Evolutionary conservation across 768 basidiomycete genomes (phyloP).

Genomic region (Austroboletus eburneus): DNA sequence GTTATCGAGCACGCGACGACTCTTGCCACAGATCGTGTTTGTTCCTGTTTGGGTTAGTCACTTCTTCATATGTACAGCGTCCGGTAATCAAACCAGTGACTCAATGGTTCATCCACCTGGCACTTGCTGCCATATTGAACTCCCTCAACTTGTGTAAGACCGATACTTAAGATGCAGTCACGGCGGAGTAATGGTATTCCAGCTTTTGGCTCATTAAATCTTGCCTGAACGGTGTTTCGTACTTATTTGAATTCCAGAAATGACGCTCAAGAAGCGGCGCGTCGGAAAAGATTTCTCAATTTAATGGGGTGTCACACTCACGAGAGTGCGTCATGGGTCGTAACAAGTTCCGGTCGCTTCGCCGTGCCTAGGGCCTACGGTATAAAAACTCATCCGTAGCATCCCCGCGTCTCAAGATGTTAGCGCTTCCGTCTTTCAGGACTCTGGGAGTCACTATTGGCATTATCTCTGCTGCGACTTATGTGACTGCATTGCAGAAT

Average conservation of each 20-base stretch:
- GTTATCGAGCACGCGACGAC: slow-evolving; percentile 14
- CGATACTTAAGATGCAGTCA: too few relatives aligned
- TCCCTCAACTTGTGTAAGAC: neutral
- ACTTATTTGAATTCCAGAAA: too few relatives aligned
- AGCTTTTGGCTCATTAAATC: too few relatives aligned
- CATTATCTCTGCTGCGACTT: slow-evolving; percentile 11
- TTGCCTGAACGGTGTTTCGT: too few relatives aligned
- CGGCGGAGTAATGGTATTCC: too few relatives aligned
- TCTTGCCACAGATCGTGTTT: slow-evolving; percentile 20
- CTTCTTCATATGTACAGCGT: neutral
- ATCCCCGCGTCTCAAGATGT: slow-evolving; percentile 5
- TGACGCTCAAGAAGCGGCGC: too few relatives aligned
- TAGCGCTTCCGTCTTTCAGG: slow-evolving; percentile 5
- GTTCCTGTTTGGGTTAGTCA: slow-evolving; percentile 13
- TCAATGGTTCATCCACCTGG: too few relatives aligned
- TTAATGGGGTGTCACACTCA: slow-evolving; percentile 1
- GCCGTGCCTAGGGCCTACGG: neutral
- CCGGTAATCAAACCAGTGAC: neutral
- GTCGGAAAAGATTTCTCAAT: neutral
- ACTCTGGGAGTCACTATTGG: slow-evolving; percentile 4
- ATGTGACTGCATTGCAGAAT: slow-evolving; percentile 21
- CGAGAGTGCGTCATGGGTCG: slow-evolving; percentile 1
- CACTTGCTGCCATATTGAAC: neutral
- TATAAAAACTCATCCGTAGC: slow-evolving; percentile 14
- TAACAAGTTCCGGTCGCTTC: neutral